Conservation (phyloP, 108 stramenopile genomes). For the Thalassiosira profunda region DNA sequence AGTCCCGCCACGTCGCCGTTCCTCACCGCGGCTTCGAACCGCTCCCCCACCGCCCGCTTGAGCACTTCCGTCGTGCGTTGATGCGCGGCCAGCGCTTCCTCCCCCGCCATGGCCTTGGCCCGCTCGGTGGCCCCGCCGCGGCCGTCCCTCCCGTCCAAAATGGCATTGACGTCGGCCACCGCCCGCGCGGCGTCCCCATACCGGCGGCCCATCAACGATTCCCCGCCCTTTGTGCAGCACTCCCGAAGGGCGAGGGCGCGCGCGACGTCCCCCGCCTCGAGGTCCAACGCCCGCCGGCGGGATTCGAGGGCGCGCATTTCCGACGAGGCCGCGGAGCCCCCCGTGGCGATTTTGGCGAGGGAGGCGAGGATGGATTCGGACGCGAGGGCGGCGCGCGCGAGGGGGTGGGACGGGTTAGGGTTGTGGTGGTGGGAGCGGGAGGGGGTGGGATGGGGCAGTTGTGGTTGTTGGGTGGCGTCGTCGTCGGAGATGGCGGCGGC, state of each 20-base stretch:
- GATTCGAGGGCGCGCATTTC: slow-evolving; percentile 80
- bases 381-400: slow-evolving; percentile 60
- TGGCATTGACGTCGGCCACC: slow-evolving; percentile 50
- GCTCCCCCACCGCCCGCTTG: slow-evolving; percentile 50
- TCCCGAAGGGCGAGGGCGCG: slow-evolving; percentile 66
- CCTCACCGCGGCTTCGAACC: slow-evolving; percentile 69
- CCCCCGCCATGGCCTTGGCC: slow-evolving; percentile 62
- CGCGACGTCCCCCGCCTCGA: slow-evolving; percentile 65
- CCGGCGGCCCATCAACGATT: slow-evolving; percentile 55
- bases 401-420: slow-evolving; percentile 41
- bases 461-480: background rate
- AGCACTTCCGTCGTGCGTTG: slow-evolving; percentile 48
- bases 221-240: slow-evolving; percentile 42
- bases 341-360: slow-evolving; percentile 84
- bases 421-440: too few relatives aligned
- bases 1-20: slow-evolving; percentile 56
- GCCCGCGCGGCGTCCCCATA: slow-evolving; percentile 63
- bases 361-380: slow-evolving; percentile 80
- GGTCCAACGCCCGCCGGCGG: slow-evolving; percentile 68
- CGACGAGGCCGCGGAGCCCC: slow-evolving; percentile 79
- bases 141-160: slow-evolving; percentile 11
- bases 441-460: slow-evolving; percentile 43
- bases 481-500: background rate
- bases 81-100: slow-evolving; percentile 64
- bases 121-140: slow-evolving; percentile 25